phyloP scores from a whole-genome alignment of 768 basidiomycete species.

The Tylopilus sp. region DNA sequence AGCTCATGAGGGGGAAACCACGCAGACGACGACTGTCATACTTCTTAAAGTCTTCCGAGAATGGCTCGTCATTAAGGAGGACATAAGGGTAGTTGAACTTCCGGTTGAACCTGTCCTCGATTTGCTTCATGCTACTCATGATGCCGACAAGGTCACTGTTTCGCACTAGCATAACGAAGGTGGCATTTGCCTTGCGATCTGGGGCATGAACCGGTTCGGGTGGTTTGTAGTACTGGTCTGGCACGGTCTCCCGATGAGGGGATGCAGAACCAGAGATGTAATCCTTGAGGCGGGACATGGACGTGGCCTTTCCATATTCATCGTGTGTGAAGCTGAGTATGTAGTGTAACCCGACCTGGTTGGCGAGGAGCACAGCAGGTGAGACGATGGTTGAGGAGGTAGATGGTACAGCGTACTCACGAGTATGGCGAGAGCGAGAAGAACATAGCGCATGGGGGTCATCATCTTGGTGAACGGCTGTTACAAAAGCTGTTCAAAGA shows the following conservation, averaged over 20 bases:
- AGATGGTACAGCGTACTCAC: conserved; percentile 33
- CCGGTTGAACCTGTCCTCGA: conserved; percentile 87
- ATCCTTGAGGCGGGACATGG: conserved; percentile 31
- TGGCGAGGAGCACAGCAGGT: neutral
- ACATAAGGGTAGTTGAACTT: conserved; percentile 82
- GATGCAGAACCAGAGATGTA: conserved; percentile 30
- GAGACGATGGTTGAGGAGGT: conserved; percentile 1
- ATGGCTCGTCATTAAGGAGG: conserved; percentile 83
- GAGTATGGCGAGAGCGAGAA: conserved; percentile 44
- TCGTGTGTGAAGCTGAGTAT: conserved; percentile 42
- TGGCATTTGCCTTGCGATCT: conserved; percentile 74
- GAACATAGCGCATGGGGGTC: conserved; percentile 58
- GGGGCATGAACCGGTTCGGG: conserved; percentile 34
- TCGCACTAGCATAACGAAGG: conserved; percentile 75
- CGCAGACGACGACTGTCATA: conserved; percentile 25
- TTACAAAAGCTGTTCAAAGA: neutral
- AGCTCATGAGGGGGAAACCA: conserved; percentile 6
- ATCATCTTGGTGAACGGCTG: conserved; percentile 39
- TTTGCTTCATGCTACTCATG: conserved; percentile 60
- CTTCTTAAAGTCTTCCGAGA: conserved; percentile 72
- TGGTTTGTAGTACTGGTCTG: conserved; percentile 53
- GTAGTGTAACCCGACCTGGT: conserved; percentile 39
- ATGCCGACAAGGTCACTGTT: conserved; percentile 62
- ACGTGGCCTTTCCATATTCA: conserved; percentile 40
- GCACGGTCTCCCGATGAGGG: conserved; percentile 56